Conservation (phyloP, 2,329 filamentous ascomycete genomes). For the Aspergillus ochraceoroseus region DNA sequence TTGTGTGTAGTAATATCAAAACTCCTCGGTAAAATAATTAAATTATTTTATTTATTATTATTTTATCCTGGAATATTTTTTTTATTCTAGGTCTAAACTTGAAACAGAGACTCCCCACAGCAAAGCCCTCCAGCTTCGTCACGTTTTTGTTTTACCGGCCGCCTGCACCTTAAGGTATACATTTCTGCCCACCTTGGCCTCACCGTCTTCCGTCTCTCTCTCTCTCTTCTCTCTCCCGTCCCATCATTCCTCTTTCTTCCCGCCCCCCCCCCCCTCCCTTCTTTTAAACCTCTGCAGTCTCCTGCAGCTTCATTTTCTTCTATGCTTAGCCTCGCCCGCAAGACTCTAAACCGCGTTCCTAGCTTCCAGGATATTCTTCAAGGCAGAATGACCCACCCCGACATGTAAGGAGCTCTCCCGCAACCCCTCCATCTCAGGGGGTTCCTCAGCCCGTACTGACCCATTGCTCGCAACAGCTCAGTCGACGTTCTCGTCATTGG, state of each 20-base stretch:
- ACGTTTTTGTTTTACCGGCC: constrained; percentile 24
- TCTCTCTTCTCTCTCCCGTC: constrained; percentile 22
- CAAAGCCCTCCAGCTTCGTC: constrained; percentile 19
- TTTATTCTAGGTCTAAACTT: constrained; percentile 28
- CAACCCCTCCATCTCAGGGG: constrained; percentile 7
- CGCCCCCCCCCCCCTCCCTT: constrained; percentile 23
- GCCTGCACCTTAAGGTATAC: constrained; percentile 24
- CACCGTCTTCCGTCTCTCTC: constrained; percentile 22
- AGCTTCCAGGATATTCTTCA: constrained; percentile 46
- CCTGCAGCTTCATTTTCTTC: constrained; percentile 33
- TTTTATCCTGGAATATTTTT: constrained; percentile 6
- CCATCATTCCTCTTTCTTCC: constrained; percentile 21
- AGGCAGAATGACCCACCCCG: constrained; percentile 46
- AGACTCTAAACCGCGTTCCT: constrained; percentile 42
- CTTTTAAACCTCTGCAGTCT: constrained; percentile 28
- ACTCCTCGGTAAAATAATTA: not conserved
- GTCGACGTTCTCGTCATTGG: constrained; percentile 98
- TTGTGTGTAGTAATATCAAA: too few species aligned
- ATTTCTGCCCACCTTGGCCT: constrained; percentile 24
- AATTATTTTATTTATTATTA: constrained; percentile 7
- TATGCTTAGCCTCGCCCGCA: constrained; percentile 44
- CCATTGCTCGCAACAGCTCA: constrained; percentile 53
- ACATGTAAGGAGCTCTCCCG: constrained; percentile 36
- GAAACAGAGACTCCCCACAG: constrained; percentile 34
- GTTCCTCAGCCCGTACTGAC: constrained; percentile 17